Base-by-base conservation (phyloP, 192 early-diverging fungal genomes). In the Coemansia sp. region DNA sequence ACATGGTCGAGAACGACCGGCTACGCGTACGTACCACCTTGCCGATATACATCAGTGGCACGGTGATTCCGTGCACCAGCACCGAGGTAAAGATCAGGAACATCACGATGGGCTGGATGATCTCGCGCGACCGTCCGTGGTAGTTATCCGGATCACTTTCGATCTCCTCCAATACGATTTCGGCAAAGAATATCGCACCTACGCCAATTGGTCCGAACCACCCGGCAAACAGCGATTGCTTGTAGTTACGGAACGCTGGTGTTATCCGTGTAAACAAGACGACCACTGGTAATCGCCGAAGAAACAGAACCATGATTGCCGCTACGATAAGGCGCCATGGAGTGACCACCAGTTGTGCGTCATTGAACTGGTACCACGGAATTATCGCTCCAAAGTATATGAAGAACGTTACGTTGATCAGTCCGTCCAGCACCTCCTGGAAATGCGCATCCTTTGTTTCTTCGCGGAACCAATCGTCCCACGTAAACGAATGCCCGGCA, bases 161-260 rank as follows among this genome's bases (percentile, higher is more conserved):
- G 55, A 70, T 70, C 38, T 83, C 81, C 61, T 79, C 68, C 14
- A 81, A 50, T 23, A 79, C 72, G 50, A 70, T 70, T 36, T 83
- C 65, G 37, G 81, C 72, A 70, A 87, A 90, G 59, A 81, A 90
- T 13, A 87, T 58, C 15, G 86, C 86, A 54, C 84, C 79, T 33
- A 87, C 88, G 27, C 90, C 92, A 55, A 97, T 93, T 10, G 94
- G 94, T 1, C 94, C 95, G 68, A 97, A 97, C 91, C 91, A 97
- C 19, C 93, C 93, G 14, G 86, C 87, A 70, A 94, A 94, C 1
- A 88, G 72, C 1, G 90, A 88, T 64, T 94, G 90, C 25, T 86
- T 85, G 60, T 84, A 87, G 22, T 83, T 91, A 14, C 82, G 82
- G 54, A 92, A 68, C 11, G 88, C 88, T 10, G 92, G 90, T 3